phyloP scores from a whole-genome alignment of 108 stramenopile species.

The Pelagomonas calceolata region DNA sequence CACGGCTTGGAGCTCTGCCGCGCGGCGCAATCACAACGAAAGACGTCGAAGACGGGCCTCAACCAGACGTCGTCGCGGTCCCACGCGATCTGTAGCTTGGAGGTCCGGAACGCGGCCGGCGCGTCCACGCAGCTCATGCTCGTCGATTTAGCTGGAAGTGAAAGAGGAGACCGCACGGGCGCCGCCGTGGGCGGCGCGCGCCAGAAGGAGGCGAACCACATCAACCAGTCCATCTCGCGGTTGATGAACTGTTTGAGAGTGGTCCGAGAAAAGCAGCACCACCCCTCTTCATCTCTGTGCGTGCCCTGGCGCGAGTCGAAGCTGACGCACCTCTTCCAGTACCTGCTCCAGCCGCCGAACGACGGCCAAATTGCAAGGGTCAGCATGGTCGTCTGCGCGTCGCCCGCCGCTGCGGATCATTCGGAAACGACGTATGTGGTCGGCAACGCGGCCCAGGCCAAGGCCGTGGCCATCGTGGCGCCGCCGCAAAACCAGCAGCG shows the following conservation, averaged over 20 bases:
- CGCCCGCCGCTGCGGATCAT: conserved; percentile 67
- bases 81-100: conserved; percentile 79
- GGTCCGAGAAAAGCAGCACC: background rate
- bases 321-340: conserved; percentile 89
- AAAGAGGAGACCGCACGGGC: conserved; percentile 71
- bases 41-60: conserved; percentile 71
- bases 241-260: background rate
- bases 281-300: conserved; percentile 1
- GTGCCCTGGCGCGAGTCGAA: conserved; percentile 94
- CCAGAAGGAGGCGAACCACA: conserved; percentile 76
- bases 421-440: conserved; percentile 88
- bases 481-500: background rate
- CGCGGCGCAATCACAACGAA: conserved; percentile 57
- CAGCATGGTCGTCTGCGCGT: conserved; percentile 82
- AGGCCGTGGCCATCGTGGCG: conserved; percentile 32
- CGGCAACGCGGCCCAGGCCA: conserved; percentile 60
- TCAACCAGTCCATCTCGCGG: background rate
- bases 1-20: conserved; percentile 51
- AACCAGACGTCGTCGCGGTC: conserved; percentile 81
- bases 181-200: conserved; percentile 45
- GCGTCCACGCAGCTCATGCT: conserved; percentile 59
- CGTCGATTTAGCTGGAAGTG: conserved; percentile 94
- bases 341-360: conserved; percentile 53
- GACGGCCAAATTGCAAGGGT: conserved; percentile 32
- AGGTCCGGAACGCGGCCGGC: conserved; percentile 32